Evolutionary conservation across 768 basidiomycete species (phyloP).

Genomic region (Dacryopinax primogenitus): DNA sequence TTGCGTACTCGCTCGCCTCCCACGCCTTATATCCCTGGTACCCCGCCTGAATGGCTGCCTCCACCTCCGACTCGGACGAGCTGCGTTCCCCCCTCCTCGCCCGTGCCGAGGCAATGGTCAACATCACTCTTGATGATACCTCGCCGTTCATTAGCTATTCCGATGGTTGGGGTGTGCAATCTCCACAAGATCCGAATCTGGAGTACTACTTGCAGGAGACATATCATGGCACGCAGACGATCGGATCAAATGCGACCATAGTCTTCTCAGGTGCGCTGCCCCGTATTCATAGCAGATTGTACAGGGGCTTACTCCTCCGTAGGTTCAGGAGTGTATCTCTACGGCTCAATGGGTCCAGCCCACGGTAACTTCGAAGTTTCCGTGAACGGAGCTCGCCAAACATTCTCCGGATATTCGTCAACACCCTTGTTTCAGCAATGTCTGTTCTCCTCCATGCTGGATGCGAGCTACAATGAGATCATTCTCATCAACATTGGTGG

Average conservation of each 20-base stretch:
- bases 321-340: conserved; percentile 21
- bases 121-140: conserved; percentile 26
- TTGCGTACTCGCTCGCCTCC: not conserved
- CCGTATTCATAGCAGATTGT: no score
- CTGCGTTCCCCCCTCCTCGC: not conserved
- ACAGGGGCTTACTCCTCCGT: no score
- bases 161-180: conserved; percentile 21
- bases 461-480: conserved; percentile 7
- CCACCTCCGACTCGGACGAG: not conserved
- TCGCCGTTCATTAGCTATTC: conserved; percentile 20
- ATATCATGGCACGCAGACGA: conserved; percentile 21
- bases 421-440: conserved; percentile 20
- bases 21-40: not conserved
- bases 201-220: conserved; percentile 21
- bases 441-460: conserved; percentile 16
- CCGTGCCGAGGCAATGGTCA: conserved; percentile 13
- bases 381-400: conserved; percentile 20
- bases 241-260: conserved; percentile 21
- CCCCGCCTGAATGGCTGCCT: not conserved
- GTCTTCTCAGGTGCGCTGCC: not conserved
- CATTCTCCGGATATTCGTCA: conserved; percentile 18
- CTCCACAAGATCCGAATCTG: conserved; percentile 17
- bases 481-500: conserved; percentile 18
- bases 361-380: conserved; percentile 22
- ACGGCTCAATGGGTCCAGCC: conserved; percentile 24